Evolutionary conservation across 345 rosid genomes (phyloP), one percentile per base, ranked within the genome.

Genomic region (Punica granatum): DNA sequence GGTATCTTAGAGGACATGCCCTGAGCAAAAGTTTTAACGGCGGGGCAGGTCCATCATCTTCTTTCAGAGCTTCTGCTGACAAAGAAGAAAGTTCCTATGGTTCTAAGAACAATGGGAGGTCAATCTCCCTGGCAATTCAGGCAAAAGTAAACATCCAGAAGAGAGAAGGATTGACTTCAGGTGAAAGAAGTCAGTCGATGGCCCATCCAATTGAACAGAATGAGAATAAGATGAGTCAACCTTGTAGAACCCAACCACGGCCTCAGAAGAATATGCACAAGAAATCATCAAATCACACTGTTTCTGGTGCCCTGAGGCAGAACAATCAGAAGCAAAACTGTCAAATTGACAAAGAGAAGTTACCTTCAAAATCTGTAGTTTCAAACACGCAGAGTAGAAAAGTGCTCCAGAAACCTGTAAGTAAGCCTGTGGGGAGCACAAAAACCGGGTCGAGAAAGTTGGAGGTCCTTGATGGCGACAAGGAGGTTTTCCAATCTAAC

Each of bases 271-370:
- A 54, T 78, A 70, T 80, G 80, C 75, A 65, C 54, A 83, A 85
- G 81, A 82, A 74, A 75, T 60, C 83, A 15, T 77, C 79, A n/a
- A 35, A 68, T 30, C 70, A 70, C 28, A 86, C 66, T 77, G 0
- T 74, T 73, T 67, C 89, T 74, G 83, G 85, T 64, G 93, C 74
- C 61, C 88, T 94, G 51, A 85, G 86, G 81, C 98, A 82, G 83
- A 94, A 94, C 72, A 73, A 86, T 68, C 98, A 89, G 86, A 94
- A 91, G 69, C 99, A 94, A 69, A 94, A 94, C 72, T 77, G 86
- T 65, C 26, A 53, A 31, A 31, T 66, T 25, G 86, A 79, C 44
- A 85, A 70, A 75, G 86, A 86, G 28, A 89, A 74, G 68, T 66
- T 70, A 46, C 68, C 85, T 25, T 73, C 82, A 63, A 86, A 79